phyloP scores from a whole-genome alignment of 2,329 filamentous ascomycete genomes.

The Gyromitra esculenta region DNA sequence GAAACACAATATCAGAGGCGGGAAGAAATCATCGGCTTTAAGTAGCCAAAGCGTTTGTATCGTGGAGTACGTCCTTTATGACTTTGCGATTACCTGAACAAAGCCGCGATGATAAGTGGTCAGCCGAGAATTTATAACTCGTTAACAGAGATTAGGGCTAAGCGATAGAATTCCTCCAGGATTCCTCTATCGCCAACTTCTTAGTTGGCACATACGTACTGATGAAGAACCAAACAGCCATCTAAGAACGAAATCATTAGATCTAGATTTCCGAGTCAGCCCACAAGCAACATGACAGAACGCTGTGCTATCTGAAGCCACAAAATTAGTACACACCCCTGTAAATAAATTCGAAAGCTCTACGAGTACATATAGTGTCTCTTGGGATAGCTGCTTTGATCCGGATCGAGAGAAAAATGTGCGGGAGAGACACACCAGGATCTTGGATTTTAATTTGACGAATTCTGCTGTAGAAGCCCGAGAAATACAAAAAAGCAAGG shows the following conservation, averaged over 20 bases:
- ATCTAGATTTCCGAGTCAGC: neutral
- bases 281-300: neutral
- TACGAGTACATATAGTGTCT: neutral
- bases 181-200: neutral
- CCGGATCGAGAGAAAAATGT: slow-evolving; percentile 10
- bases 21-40: neutral
- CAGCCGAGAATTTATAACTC: slow-evolving; percentile 9
- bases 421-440: neutral
- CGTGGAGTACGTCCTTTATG: neutral
- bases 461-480: neutral
- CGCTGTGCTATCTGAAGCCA: neutral
- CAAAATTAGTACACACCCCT: neutral
- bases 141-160: neutral
- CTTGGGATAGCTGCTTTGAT: slow-evolving; percentile 4
- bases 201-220: neutral
- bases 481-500: neutral
- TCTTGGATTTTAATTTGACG: neutral
- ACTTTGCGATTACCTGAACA: neutral
- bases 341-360: neutral
- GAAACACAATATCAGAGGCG: neutral
- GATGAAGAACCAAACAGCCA: slow-evolving; percentile 9
- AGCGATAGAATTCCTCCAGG: neutral
- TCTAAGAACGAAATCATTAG: slow-evolving; percentile 21
- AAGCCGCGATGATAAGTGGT: neutral
- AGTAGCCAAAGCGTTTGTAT: neutral